Conservation (phyloP, 805 yeast species). For the Wickerhamiella dianesei region DNA sequence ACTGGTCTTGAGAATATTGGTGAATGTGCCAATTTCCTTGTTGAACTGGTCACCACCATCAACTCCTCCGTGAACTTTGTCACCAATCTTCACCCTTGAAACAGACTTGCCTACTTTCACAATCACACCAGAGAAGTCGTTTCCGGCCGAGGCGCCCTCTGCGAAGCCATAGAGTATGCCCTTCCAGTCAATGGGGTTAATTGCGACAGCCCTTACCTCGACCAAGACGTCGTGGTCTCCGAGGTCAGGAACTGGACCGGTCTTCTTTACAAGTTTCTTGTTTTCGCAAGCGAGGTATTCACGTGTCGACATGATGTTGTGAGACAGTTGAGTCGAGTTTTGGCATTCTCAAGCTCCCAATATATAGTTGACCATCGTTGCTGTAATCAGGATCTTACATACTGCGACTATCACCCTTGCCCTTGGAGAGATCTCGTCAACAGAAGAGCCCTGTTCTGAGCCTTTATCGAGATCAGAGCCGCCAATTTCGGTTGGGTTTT, state of each 20-base stretch:
- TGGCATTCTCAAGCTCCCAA: no score
- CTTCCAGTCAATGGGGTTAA: conserved; percentile 64
- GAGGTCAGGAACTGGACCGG: conserved; percentile 17
- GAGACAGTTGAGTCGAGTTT: no score
- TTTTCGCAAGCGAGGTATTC: conserved; percentile 6
- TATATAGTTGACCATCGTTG: no score
- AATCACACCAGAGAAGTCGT: conserved; percentile 49
- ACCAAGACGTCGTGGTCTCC: conserved; percentile 32
- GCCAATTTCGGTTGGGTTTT: no score
- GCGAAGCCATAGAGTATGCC: conserved; percentile 34
- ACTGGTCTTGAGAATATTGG: conserved; percentile 36
- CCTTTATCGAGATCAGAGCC: no score
- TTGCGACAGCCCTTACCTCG: conserved; percentile 40
- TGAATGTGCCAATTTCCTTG: conserved; percentile 43
- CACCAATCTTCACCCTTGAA: conserved; percentile 36
- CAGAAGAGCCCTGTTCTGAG: no score
- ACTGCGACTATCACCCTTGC: no score
- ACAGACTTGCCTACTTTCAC: conserved; percentile 38
- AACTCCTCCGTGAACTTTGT: conserved; percentile 38
- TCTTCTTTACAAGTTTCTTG: conserved; percentile 11
- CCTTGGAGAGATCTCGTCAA: no score
- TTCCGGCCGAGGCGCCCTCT: conserved; percentile 41
- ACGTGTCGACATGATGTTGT: no score
- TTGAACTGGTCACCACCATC: conserved; percentile 38
- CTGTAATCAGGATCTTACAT: no score